phyloP scores from a whole-genome alignment of 495 filamentous ascomycete species.

The Aspergillus cavernicola region DNA sequence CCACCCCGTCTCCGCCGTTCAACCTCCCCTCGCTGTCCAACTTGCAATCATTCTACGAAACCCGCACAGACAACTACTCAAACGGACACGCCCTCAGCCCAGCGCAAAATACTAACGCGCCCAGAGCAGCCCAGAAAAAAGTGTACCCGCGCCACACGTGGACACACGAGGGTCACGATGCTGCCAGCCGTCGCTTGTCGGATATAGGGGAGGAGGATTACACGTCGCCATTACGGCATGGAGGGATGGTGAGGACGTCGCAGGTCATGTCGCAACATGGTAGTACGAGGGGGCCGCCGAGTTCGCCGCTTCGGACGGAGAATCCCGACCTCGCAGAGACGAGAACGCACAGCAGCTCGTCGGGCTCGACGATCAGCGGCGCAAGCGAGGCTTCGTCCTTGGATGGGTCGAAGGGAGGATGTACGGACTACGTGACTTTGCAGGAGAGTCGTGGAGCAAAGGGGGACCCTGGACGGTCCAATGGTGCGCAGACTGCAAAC shows the following conservation, averaged over 20 bases:
- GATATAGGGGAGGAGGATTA: conserved; percentile 65
- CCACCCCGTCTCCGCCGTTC: conserved; percentile 46
- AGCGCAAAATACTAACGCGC: background rate
- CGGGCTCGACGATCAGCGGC: conserved; percentile 40
- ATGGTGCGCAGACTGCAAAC: conserved; percentile 8
- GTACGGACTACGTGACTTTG: conserved; percentile 14
- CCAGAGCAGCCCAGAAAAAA: conserved; percentile 22
- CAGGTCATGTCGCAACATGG: conserved; percentile 8
- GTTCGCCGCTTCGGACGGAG: conserved; percentile 9
- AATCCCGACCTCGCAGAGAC: conserved; percentile 17
- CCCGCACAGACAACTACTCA: conserved; percentile 11
- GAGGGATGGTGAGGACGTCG: conserved; percentile 15
- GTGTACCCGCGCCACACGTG: conserved; percentile 43
- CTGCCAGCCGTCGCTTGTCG: conserved; percentile 58
- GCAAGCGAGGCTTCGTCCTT: conserved; percentile 27
- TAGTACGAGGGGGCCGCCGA: conserved; percentile 16
- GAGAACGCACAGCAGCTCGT: conserved; percentile 31
- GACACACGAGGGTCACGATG: conserved; percentile 51
- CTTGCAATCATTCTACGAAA: conserved; percentile 30
- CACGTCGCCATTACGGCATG: conserved; percentile 25
- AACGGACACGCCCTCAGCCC: conserved; percentile 10
- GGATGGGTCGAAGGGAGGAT: conserved; percentile 17
- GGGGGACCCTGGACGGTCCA: background rate
- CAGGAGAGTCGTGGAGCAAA: conserved; percentile 9
- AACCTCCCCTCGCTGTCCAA: conserved; percentile 38